These are phyloP conservation scores for Pythium aristosporum DNA, from an alignment of 352 stramenopile genomes.

Conservation along the genomic window DNA sequence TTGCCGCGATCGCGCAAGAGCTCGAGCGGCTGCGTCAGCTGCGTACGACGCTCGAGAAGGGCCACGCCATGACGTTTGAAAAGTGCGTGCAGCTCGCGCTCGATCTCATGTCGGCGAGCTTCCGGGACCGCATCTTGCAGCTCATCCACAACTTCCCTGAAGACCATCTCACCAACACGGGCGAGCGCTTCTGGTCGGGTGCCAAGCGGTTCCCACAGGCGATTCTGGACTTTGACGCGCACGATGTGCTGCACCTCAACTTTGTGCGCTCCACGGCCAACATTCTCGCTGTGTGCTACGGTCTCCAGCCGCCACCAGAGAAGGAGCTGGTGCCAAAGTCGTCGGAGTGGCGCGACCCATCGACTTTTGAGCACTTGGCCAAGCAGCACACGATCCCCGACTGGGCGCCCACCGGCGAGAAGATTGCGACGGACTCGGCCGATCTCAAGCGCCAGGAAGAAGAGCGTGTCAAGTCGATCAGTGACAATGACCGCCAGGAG, in stretches of 20 bases:
- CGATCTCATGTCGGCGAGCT: conserved; percentile 73
- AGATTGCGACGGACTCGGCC: conserved; percentile 70
- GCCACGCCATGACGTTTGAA: conserved; percentile 59
- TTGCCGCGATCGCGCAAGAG: conserved; percentile 69
- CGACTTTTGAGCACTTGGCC: conserved; percentile 60
- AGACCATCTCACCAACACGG: conserved; percentile 79
- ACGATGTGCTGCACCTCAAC: conserved; percentile 70
- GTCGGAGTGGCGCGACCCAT: conserved; percentile 76
- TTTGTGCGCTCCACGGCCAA: conserved; percentile 81
- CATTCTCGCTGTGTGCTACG: conserved; percentile 78
- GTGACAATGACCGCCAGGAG: conserved; percentile 61
- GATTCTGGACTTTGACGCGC: conserved; percentile 55
- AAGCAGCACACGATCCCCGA: conserved; percentile 38
- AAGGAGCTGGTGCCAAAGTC: conserved; percentile 70
- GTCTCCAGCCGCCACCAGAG: conserved; percentile 68
- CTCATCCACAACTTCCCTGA: conserved; percentile 84
- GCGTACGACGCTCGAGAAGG: conserved; percentile 52
- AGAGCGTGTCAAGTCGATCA: conserved; percentile 41
- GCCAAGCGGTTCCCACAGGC: conserved; percentile 82
- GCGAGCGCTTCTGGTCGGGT: conserved; percentile 84
- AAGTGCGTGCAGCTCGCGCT: conserved; percentile 71
- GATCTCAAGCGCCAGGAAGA: conserved; percentile 50
- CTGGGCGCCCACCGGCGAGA: conserved; percentile 77
- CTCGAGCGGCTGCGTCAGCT: conserved; percentile 65
- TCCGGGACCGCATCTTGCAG: conserved; percentile 90